phyloP scores from a whole-genome alignment of 257 asterid genomes.

The Ocimum tenuiflorum region DNA sequence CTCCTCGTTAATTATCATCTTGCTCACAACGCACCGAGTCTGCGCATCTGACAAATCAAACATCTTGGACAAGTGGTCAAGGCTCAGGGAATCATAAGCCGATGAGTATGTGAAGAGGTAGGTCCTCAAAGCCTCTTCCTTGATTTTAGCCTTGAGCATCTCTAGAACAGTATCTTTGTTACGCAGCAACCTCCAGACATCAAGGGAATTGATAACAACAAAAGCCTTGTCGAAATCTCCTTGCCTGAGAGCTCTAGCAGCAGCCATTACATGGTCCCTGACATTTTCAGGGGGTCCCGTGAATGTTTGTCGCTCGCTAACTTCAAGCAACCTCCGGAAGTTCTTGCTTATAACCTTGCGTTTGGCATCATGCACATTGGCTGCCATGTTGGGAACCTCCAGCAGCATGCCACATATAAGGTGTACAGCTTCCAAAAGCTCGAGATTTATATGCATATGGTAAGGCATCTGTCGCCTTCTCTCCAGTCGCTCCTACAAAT shows the following conservation, averaged over 20 bases:
- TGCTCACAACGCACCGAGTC: conserved; percentile 64
- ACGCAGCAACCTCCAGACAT: conserved; percentile 74
- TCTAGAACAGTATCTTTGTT: conserved; percentile 61
- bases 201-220: conserved; percentile 57
- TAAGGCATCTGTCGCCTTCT: conserved; percentile 98
- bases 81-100: conserved; percentile 65
- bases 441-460: conserved; percentile 96
- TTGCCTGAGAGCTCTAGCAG: conserved; percentile 73
- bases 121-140: conserved; percentile 90
- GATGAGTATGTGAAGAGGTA: conserved; percentile 74
- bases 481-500: conserved; percentile 74
- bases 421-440: conserved; percentile 97
- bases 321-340: conserved; percentile 69
- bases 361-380: conserved; percentile 69
- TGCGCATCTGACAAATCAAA: conserved; percentile 64
- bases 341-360: conserved; percentile 79
- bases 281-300: conserved; percentile 96
- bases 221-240: conserved; percentile 79
- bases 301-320: conserved; percentile 82
- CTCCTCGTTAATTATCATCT: conserved; percentile 90
- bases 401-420: conserved; percentile 83
- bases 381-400: conserved; percentile 98
- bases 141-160: conserved; percentile 73
- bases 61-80: conserved; percentile 72
- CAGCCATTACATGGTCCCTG: conserved; percentile 94